Percentiles rank a stretch among this genome's conserved stretches.
phyloP scores from a whole-genome alignment of 768 basidiomycete species.

The Trametes cinnabarina region DNA sequence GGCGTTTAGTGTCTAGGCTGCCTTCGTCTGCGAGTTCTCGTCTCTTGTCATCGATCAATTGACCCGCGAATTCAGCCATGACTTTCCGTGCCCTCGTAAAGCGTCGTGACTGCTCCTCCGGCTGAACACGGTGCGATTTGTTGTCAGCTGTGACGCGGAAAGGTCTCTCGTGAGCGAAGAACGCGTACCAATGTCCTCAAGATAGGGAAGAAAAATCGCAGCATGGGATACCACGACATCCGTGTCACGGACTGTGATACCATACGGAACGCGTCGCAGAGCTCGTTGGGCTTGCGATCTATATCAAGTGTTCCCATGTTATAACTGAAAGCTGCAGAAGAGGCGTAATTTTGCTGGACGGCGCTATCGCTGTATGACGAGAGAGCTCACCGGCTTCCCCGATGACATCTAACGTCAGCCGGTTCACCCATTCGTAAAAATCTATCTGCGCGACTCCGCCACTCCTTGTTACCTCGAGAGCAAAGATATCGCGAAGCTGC shows the following conservation, averaged over 20 bases:
- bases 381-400: constrained; percentile 35
- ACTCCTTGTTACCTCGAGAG: constrained; percentile 31
- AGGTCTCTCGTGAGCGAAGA: no score
- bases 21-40: constrained; percentile 25
- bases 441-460: constrained; percentile 27
- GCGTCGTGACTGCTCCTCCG: constrained; percentile 1
- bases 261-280: constrained; percentile 30
- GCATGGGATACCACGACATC: constrained; percentile 1
- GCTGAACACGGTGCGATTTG: neutral
- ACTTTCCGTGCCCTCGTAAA: constrained; percentile 10
- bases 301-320: constrained; percentile 30
- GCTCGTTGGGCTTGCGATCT: constrained; percentile 28
- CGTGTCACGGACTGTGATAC: constrained; percentile 20
- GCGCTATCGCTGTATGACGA: no score
- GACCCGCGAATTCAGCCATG: constrained; percentile 26
- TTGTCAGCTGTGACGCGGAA: no score
- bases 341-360: no score
- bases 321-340: constrained; percentile 34
- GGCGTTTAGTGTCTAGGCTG: constrained; percentile 25
- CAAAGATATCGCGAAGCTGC: constrained; percentile 24
- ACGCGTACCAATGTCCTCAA: constrained; percentile 21
- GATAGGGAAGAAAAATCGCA: constrained; percentile 18
- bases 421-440: constrained; percentile 32
- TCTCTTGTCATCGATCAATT: constrained; percentile 31
- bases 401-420: constrained; percentile 40